A percentile compares a stretch with the other conserved stretches of the same genome.
phyloP scores from a whole-genome alignment of 192 early-diverging fungal species.

The Umbelopsis vinacea region DNA sequence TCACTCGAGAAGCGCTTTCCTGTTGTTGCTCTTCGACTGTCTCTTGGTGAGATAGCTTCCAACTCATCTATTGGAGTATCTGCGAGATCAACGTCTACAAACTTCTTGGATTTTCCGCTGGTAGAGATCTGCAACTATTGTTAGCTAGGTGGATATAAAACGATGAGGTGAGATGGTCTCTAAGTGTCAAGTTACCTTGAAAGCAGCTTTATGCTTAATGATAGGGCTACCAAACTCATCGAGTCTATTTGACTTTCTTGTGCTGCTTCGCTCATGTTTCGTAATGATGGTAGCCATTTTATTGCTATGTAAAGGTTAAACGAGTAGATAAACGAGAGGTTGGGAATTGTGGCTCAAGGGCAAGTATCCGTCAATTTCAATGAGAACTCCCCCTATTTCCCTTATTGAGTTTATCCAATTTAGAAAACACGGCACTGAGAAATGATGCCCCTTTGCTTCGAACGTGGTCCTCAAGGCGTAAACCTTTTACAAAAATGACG shows the following conservation, averaged over 20 bases:
- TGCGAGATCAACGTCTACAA: constrained; percentile 2
- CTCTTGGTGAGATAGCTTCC: background rate
- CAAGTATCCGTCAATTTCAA: constrained; percentile 3
- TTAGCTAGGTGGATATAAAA: no score
- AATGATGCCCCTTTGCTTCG: background rate
- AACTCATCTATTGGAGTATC: background rate
- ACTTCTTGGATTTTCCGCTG: background rate
- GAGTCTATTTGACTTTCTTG: background rate
- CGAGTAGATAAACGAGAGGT: background rate
- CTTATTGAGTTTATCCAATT: constrained; percentile 17
- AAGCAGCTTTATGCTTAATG: constrained; percentile 3
- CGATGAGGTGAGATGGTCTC: no score
- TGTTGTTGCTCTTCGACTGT: background rate
- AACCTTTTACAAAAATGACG: no score
- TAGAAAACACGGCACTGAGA: background rate
- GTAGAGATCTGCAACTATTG: no score
- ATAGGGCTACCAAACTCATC: constrained; percentile 10
- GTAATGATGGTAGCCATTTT: background rate
- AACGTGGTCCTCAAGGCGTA: no score
- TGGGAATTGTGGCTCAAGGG: background rate
- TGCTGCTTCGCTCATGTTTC: background rate
- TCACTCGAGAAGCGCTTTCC: background rate
- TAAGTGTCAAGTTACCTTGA: background rate
- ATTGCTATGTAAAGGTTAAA: background rate
- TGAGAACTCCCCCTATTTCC: constrained; percentile 1